Base-by-base conservation (phyloP, 345 rosid genomes). In the Bruguiera gymnorhiza region DNA sequence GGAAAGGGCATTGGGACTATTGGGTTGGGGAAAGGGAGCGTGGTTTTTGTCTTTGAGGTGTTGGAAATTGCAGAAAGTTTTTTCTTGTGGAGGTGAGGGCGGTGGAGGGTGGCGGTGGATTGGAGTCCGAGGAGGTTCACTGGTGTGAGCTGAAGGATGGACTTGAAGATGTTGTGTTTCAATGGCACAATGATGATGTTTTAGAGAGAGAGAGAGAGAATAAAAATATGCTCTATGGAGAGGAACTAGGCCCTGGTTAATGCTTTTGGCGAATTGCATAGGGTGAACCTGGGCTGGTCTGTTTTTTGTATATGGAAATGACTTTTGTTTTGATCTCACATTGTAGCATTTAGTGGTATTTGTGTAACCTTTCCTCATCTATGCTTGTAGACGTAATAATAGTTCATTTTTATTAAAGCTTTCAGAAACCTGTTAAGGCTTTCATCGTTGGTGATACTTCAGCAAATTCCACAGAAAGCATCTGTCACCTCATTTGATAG, bases 131-230 rank as follows among this genome's bases (percentile, higher is more conserved):
- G 69, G 90, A 89, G 69, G 79, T 71, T 68, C 67, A 83, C 37
- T 91, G 95, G 98, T 71, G 72, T 27, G 87, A 88, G 37, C 75
- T 89, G 66, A 86, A 80, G 68, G 75, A 77, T 16, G 96, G 86
- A 69, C 83, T 94, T 60, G 84, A 79, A 39, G 88, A 92, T 65
- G 78, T 88, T 34, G 88, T 89, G 67, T 82, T 75, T 48, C 76
- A 89, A 9, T 88, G 95, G 93, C 85, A 91, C 59, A 76, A 39
- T 11, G 69, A 62, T 24, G 27, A 37, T 7, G 24, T 62, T n/a
- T n/a, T n/a, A 9, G 18, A 9, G 37, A 23, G 7, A 23, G 16
- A 23, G 7, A 9, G 16, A 23, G 18, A 9, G 18, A 56, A 56
- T 24, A 3, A 56, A 21, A 24, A 3, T 13, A 13, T 13, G 50